Percentiles rank a stretch among this genome's conserved stretches.
Conservation (phyloP, 768 basidiomycete species). For the Tylopilus plumbeoviolaceoides region DNA sequence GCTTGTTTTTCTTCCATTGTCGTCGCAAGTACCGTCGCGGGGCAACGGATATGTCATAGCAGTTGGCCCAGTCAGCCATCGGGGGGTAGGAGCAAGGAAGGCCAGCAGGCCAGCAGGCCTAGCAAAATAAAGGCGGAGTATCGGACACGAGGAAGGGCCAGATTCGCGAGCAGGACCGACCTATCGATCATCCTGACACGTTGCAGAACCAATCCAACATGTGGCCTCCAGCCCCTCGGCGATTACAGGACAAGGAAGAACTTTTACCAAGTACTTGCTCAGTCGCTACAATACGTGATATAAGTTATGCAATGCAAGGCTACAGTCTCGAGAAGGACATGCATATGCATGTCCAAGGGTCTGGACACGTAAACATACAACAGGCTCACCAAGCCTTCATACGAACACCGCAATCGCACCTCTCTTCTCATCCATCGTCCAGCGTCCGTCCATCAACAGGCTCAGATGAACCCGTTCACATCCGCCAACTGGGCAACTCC, state of each 20-base stretch:
- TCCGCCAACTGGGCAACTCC: conserved; percentile 60
- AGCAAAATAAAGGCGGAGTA: conserved; percentile 22
- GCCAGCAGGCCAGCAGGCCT: background rate
- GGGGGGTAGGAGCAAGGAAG: conserved; percentile 7
- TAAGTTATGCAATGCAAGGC: conserved; percentile 9
- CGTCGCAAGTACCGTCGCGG: conserved; percentile 35
- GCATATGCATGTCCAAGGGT: background rate
- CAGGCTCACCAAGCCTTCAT: conserved; percentile 21
- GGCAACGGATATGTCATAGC: conserved; percentile 18
- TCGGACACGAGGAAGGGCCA: conserved; percentile 29
- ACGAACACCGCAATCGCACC: conserved; percentile 39
- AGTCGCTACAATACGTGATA: conserved; percentile 16
- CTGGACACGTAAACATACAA: conserved; percentile 16
- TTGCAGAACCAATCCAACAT: too few relatives aligned
- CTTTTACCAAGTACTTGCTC: background rate
- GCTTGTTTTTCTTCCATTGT: conserved; percentile 42
- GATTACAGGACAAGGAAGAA: too few relatives aligned
- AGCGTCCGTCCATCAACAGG: conserved; percentile 52
- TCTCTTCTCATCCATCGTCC: conserved; percentile 52
- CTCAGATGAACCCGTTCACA: conserved; percentile 56
- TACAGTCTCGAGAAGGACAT: background rate
- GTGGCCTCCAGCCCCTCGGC: too few relatives aligned
- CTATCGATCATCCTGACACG: conserved; percentile 20
- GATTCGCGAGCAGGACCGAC: conserved; percentile 22
- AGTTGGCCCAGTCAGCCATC: conserved; percentile 16